A percentile compares a stretch with the other conserved stretches of the same genome.
phyloP scores from a whole-genome alignment of 768 basidiomycete genomes.

The Leucocoprinus leucothites region DNA sequence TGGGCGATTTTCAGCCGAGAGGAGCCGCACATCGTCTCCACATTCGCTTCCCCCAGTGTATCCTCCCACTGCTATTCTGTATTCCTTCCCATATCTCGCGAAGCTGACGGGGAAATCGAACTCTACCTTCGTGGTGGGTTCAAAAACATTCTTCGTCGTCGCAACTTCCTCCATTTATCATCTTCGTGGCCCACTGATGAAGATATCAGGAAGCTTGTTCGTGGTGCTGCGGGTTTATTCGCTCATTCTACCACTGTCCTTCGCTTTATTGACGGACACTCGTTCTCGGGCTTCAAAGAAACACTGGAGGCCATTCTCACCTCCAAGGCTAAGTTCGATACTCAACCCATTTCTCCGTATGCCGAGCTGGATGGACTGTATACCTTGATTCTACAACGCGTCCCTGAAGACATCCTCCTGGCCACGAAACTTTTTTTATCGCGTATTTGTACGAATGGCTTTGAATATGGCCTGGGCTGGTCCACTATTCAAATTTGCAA shows the following conservation, averaged over 20 bases:
- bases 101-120: slow-evolving; percentile 4
- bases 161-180: not conserved
- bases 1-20: slow-evolving; percentile 3
- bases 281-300: too few species aligned
- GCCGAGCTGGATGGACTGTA: not conserved
- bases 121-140: slow-evolving; percentile 9
- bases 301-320: too few species aligned
- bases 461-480: too few species aligned
- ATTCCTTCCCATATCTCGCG: not conserved
- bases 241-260: not conserved
- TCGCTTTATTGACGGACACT: too few species aligned
- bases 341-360: not conserved
- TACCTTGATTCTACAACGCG: too few species aligned
- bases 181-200: slow-evolving; percentile 10
- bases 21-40: not conserved
- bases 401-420: too few species aligned
- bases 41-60: not conserved
- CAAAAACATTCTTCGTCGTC: not conserved
- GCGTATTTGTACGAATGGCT: too few species aligned
- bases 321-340: not conserved
- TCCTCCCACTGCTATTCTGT: not conserved
- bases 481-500: too few species aligned
- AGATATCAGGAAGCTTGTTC: not conserved
- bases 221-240: not conserved
- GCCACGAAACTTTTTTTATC: too few species aligned